Evolutionary conservation across 352 stramenopile genomes (phyloP), one percentile per base, ranked within the genome.

Genomic region (Globisporangium nodosum): DNA sequence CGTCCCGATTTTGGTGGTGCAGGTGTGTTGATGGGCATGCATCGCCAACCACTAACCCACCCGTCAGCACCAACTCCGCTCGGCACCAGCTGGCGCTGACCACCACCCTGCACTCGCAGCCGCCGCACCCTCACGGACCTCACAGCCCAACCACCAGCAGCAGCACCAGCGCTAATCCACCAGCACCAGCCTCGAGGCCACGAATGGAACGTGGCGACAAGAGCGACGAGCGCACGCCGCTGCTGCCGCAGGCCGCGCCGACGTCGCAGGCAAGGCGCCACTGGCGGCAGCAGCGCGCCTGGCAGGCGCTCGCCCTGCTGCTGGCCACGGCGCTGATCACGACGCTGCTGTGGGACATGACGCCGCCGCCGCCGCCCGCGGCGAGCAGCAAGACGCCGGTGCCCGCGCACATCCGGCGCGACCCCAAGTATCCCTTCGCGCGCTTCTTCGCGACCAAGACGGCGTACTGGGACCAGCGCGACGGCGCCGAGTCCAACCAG

Each of bases 401-500:
- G 3, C 56, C 45, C 13, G 35, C 31, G 20, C 55, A 66, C 49
- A 49, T 66, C 15, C 50, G 51, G 24, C 54, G 49, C 42, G 54
- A 58, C 42, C 16, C 40, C 21, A 51, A 57, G 30, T 69, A 66
- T 58, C 58, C 46, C 24, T 58, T 69, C 48, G 63, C 59, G 18
- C 63, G 58, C 42, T 81, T 70, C 31, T 83, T 79, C 63, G 74
- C 71, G n/a, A 79, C 74, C 39, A 83, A 81, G 71, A 83, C 71
- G 12, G 71, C 63, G 64, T 81, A 83, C 60, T 83, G 74, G 74
- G 71, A 83, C 55, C 74, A 83, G 49, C 73, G 71, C 21, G 66
- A 67, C 59, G 40, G 52, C 13, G 30, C 30, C 40, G 55, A 60
- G 35, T 49, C 37, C 47, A 64, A 65, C 52, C 53, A 65, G 42